These are phyloP conservation scores for Wickerhamomyces chaumierensis DNA, from an alignment of 805 yeast genomes.

Conservation along the genomic window DNA sequence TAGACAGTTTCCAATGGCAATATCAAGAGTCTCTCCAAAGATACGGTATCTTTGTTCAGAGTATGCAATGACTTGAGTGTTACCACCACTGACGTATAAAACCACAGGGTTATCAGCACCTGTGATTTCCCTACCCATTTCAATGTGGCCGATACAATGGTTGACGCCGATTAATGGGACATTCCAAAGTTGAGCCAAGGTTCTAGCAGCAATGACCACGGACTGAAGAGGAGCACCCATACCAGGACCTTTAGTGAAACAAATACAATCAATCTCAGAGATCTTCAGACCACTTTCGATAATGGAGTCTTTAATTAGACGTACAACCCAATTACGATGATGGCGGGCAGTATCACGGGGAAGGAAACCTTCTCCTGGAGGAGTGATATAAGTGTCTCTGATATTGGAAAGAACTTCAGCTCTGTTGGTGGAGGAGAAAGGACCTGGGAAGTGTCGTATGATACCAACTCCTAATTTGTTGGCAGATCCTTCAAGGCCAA, in stretches of 20 bases:
- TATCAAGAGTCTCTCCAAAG: constrained; percentile 98
- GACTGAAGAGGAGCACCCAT: constrained; percentile 98
- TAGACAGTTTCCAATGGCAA: constrained; percentile 94
- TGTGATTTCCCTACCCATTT: constrained; percentile 97
- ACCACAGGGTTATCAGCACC: constrained; percentile 98
- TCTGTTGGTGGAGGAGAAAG: constrained; percentile 39
- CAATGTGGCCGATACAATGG: constrained; percentile 97
- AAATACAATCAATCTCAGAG: constrained; percentile 60
- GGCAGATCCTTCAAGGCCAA: constrained; percentile 96
- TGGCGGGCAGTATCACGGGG: constrained; percentile 97
- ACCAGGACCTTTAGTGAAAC: constrained; percentile 98
- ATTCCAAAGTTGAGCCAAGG: constrained; percentile 68
- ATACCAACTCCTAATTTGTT: constrained; percentile 93
- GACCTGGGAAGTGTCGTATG: constrained; percentile 62
- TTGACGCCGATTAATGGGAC: constrained; percentile 89
- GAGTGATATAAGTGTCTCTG: constrained; percentile 89
- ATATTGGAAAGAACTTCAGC: constrained; percentile 81
- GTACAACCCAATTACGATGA: constrained; percentile 88
- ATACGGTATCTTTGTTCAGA: constrained; percentile 88
- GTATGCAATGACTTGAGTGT: constrained; percentile 96
- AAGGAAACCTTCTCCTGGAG: constrained; percentile 96
- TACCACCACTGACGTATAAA: constrained; percentile 94
- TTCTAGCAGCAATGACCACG: constrained; percentile 86
- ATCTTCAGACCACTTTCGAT: constrained; percentile 42
- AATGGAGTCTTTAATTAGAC: constrained; percentile 60